Evolutionary conservation across 495 filamentous ascomycete genomes (phyloP), one percentile per base, ranked within the genome.

Genomic region (Diplogelasinospora grovesii): DNA sequence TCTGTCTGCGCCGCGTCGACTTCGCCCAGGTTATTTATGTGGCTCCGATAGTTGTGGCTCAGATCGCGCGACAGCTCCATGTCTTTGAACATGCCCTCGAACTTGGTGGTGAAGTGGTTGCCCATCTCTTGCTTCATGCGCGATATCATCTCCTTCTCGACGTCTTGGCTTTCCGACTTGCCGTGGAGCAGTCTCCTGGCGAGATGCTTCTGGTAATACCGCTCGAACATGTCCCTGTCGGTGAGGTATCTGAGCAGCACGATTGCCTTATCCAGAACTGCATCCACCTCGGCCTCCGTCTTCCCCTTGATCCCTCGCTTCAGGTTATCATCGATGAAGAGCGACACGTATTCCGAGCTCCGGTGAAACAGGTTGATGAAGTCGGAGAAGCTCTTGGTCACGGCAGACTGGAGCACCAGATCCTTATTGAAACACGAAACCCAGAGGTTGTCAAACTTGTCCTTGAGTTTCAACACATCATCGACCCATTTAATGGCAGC

Each of bases 41-140:
- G 75, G 6, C 72, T 68, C 39, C 82, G 81, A 64, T 88, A 96
- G 34, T 72, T 77, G 2, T 77, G 58, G 0, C 81, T 84, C n/a
- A 95, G 68, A 37, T 96, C 93, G 43, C 86, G 83, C 0, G 88
- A 95, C 5, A 89, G 70, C 15, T 83, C 74, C 83, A 99, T 96
- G 54, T 99, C 92, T 61, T 85, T 94, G 61, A 99, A 99, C 92
- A 99, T 99, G 38, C 87, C 78, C 56, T 99, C 92, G 18, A 97
- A 74, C 50, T 92, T 90, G 48, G 78, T 66, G 0, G 93, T 97
- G 59, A 99, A 99, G 35, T 84, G 78, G 49, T 95, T 94, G 22
- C 92, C 92, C 33, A 97, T 77, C 59, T 95, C 89, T 49, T 89
- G 73, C 67, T 95, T 95, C 86, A 99, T 93, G 43, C 90, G 82